Base-by-base conservation (phyloP, 2,329 filamentous ascomycete species). In the Colletotrichum theobromicola region DNA sequence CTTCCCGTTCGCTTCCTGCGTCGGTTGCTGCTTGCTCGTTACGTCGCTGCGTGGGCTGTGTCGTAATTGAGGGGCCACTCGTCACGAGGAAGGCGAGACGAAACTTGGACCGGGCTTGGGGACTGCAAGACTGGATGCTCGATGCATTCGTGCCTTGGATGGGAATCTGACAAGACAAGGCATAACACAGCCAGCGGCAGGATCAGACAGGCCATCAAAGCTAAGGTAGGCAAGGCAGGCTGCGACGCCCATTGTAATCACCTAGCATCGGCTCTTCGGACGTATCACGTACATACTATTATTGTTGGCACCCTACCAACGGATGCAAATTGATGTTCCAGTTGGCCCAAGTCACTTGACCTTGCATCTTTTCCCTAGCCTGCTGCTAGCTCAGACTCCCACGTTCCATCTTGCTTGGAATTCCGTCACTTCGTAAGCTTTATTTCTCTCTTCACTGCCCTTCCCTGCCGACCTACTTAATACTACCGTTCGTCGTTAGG, bases 391-490 rank as follows among this genome's bases (percentile, higher is more conserved):
- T 42, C 16, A 32, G n/a, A 18, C 53, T 55, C 42, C 62, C 30
- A 62, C 57, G 62, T 72, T 57, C 72, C 68, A 72, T 67, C 63
- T 75, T 63, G 62, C 72, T 34, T 55, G 71, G 15, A 65, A 65
- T 28, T 35, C 28, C 28, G 15, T 30, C 35, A 37, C 37, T 57
- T 35, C 67, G 46, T 26, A 24, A 26, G 32, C 66, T 68, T 30
- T 50, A 50, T 70, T n/a, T 35, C 28, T 21, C 37, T n/a, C n/a
- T 60, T 30, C 42, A 37, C 18, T 60, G n/a, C 13, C 16, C 26
- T 66, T 53, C 67, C 72, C 72, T 61, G 67, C 35, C n/a, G 53
- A 12, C 26, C 21, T 30, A 24, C n/a, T 8, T 58, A 12, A 61
- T 50, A 16, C 9, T 26, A 21, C 42, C 58, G 18, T 35, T 34